phyloP scores from a whole-genome alignment of 139 green algal genomes.

The Chlorella vulgaris region DNA sequence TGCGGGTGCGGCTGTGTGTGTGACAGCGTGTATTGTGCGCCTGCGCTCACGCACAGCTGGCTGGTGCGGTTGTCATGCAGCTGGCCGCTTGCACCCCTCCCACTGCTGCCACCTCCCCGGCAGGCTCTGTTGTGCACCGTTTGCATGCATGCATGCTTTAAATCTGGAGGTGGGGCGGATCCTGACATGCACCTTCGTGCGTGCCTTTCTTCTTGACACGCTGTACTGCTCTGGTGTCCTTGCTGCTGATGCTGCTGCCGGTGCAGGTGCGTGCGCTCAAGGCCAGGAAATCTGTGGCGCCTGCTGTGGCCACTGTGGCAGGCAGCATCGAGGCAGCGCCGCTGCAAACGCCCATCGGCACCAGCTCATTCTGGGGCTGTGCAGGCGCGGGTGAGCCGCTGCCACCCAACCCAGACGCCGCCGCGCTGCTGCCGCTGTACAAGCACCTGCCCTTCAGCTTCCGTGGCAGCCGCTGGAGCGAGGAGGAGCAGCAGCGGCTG shows the following conservation, averaged over 20 bases:
- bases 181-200: too few relatives aligned
- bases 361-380: constrained; percentile 15
- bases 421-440: background rate
- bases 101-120: too few relatives aligned
- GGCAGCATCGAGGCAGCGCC: background rate
- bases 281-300: background rate
- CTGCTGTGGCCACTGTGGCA: background rate
- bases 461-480: constrained; percentile 20
- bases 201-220: too few relatives aligned
- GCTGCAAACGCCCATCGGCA: background rate
- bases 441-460: constrained; percentile 26
- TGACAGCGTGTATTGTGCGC: too few relatives aligned
- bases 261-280: background rate
- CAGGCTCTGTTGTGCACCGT: too few relatives aligned
- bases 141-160: too few relatives aligned
- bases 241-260: background rate
- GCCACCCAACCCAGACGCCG: constrained; percentile 6
- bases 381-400: background rate
- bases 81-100: too few relatives aligned
- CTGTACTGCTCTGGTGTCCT: too few relatives aligned
- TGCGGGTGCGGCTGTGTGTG: constrained; percentile 4
- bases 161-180: too few relatives aligned
- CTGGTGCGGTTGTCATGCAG: too few relatives aligned
- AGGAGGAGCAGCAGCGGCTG: constrained; percentile 40
- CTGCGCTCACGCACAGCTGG: too few relatives aligned